A percentile compares a stretch with the other conserved stretches of the same genome.
These are phyloP conservation scores for Yamadazyma atlantica DNA, from an alignment of 1,139 yeast species.

Conservation along the genomic window DNA sequence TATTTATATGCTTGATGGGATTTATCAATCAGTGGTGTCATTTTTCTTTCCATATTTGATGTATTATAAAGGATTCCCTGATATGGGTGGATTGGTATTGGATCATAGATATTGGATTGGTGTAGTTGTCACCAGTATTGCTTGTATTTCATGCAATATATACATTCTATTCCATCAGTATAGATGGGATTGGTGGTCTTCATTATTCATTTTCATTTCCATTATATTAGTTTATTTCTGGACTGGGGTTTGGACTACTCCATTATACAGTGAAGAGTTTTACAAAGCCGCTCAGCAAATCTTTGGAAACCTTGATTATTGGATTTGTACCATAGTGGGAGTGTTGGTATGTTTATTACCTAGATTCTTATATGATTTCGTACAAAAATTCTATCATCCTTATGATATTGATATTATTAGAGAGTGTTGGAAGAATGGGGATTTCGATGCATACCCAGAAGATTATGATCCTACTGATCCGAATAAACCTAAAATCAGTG, in stretches of 20 bases:
- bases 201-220: conserved; percentile 61
- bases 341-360: conserved; percentile 73
- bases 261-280: conserved; percentile 60
- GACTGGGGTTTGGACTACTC: conserved; percentile 85
- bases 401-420: conserved; percentile 82
- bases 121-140: conserved; percentile 71
- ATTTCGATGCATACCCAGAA: conserved; percentile 55
- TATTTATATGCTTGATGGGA: conserved; percentile 83
- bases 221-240: conserved; percentile 71
- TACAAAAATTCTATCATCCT: conserved; percentile 66
- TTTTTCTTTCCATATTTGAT: conserved; percentile 85
- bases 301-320: conserved; percentile 70
- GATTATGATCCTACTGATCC: conserved; percentile 69
- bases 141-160: conserved; percentile 76
- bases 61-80: conserved; percentile 54
- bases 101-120: conserved; percentile 91
- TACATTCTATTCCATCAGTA: conserved; percentile 81
- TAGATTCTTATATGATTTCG: conserved; percentile 64
- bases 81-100: conserved; percentile 60
- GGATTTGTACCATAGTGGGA: conserved; percentile 83
- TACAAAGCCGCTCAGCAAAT: conserved; percentile 74
- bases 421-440: conserved; percentile 67
- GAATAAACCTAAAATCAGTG: conserved; percentile 37
- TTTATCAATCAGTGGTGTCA: conserved; percentile 82
- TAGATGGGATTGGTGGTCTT: conserved; percentile 92